Percentiles rank a stretch among this genome's conserved stretches.
phyloP scores from a whole-genome alignment of 208 protist genomes.

The Crithidia fasciculata region DNA sequence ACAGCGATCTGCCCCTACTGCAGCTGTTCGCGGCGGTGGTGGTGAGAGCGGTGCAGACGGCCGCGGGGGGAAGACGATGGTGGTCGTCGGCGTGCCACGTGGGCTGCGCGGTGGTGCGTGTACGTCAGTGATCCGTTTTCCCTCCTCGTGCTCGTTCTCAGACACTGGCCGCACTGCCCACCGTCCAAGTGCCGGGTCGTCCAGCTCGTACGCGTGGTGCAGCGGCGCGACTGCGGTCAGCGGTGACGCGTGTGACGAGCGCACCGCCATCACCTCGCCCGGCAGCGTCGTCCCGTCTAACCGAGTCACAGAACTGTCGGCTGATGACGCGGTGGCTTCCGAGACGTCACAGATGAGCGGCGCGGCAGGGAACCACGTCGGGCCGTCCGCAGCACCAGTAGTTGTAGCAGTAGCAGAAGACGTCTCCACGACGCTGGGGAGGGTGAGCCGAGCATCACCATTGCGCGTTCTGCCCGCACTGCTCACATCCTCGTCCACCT shows the following conservation, averaged over 20 bases:
- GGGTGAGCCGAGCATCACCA: background rate
- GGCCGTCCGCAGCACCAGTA: background rate
- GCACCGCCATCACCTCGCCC: too few relatives aligned
- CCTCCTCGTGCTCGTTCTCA: too few relatives aligned
- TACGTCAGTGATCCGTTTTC: too few relatives aligned
- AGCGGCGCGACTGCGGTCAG: too few relatives aligned
- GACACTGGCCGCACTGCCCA: too few relatives aligned
- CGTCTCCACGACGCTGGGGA: slow-evolving; percentile 16
- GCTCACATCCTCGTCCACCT: background rate
- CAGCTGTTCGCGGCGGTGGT: background rate
- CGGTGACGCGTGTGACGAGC: too few relatives aligned
- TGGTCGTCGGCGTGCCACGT: background rate
- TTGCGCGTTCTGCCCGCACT: background rate
- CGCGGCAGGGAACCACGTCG: slow-evolving; percentile 17
- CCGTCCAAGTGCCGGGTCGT: too few relatives aligned
- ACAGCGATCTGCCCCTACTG: background rate
- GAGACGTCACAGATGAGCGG: slow-evolving; percentile 6
- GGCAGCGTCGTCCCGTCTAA: too few relatives aligned
- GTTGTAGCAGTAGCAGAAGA: background rate
- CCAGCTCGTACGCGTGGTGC: too few relatives aligned
- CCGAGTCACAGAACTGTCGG: background rate
- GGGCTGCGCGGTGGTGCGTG: background rate
- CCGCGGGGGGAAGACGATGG: slow-evolving; percentile 5
- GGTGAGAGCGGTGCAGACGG: background rate
- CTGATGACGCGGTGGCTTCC: slow-evolving; percentile 5